Base-by-base conservation (phyloP, 305 asterid genomes). In the Plantago lanceolata region DNA sequence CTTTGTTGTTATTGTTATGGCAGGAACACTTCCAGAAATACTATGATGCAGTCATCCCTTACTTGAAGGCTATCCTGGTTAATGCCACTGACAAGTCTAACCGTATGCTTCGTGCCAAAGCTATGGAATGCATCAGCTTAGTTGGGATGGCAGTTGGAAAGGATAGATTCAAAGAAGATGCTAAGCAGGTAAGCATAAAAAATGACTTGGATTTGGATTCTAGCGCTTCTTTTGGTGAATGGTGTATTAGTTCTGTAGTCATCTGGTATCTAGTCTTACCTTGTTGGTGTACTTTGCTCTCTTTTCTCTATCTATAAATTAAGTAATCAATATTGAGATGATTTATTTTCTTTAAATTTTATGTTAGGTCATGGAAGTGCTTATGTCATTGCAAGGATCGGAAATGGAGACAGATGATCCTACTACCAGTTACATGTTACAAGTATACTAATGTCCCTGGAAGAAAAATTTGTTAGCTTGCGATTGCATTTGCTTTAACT, bases 91-190 rank as follows among this genome's bases (percentile, higher is more conserved):
- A 92, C 80, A 92, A 92, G 76, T 76, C 98, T 53, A 89, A 92
- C 66, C 96, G 97, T 66, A 89, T 92, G 97, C 98, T 92, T 78
- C 97, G 96, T 74, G 97, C 97, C 44, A 90, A 90, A 86, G 97
- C 97, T 50, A 90, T 90, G 97, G 97, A 90, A 69, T 90, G 96
- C 83, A 90, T 90, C 69, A 90, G 97, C 79, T 85, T 88, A 81
- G 95, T 90, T 54, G 97, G 97, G 65, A 90, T 90, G 96, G 97
- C 96, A 63, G 95, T 89, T 74, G 97, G 97, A 63, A 89, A 89
- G 79, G 89, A 87, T 21, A 85, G 78, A 71, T 89, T 89, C 73
- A 85, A 87, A 72, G 94, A 83, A 59, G 97, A 89, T 37, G 97
- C 97, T 45, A 89, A 89, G 80, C 94, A 89, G 92, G 97, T 84